A percentile compares a stretch with the other conserved stretches of the same genome.
phyloP scores from a whole-genome alignment of 257 asterid genomes.

The Vinca minor region DNA sequence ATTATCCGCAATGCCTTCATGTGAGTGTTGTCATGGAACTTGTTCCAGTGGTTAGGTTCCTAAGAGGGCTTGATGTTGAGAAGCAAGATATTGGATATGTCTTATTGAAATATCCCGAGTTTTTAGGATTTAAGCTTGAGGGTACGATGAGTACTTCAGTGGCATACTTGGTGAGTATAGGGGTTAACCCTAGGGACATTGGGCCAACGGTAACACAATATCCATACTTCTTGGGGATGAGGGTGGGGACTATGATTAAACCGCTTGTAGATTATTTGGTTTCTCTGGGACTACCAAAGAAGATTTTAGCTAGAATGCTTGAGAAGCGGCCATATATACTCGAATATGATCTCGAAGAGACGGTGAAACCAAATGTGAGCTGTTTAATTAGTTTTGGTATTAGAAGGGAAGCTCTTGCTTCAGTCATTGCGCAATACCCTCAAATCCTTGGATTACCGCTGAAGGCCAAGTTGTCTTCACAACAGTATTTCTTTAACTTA shows the following conservation, averaged over 20 bases:
- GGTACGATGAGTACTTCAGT: constrained; percentile 91
- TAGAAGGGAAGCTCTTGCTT: too few relatives aligned
- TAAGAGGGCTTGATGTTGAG: constrained; percentile 90
- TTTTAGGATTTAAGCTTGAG: constrained; percentile 88
- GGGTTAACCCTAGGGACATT: constrained; percentile 80
- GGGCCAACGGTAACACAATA: constrained; percentile 98
- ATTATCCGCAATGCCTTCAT: constrained; percentile 70
- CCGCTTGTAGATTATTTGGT: constrained; percentile 86
- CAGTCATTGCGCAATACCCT: too few relatives aligned
- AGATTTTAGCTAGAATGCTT: constrained; percentile 63
- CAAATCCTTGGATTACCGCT: too few relatives aligned
- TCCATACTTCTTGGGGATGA: constrained; percentile 85
- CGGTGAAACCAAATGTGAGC: constrained; percentile 72
- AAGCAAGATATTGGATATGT: constrained; percentile 79
- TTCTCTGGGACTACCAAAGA: constrained; percentile 69
- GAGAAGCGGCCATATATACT: constrained; percentile 82
- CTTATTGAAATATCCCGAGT: too few relatives aligned
- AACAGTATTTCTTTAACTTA: too few relatives aligned
- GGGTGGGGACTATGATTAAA: constrained; percentile 86
- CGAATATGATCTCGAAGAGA: constrained; percentile 73
- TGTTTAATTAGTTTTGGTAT: constrained; percentile 78
- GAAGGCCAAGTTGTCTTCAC: too few relatives aligned
- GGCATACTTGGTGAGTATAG: constrained; percentile 83
- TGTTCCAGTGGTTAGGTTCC: constrained; percentile 56
- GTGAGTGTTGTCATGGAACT: constrained; percentile 93